These are phyloP conservation scores for Aspergillus cristatus DNA, from an alignment of 495 filamentous ascomycete species.

Conservation along the genomic window DNA sequence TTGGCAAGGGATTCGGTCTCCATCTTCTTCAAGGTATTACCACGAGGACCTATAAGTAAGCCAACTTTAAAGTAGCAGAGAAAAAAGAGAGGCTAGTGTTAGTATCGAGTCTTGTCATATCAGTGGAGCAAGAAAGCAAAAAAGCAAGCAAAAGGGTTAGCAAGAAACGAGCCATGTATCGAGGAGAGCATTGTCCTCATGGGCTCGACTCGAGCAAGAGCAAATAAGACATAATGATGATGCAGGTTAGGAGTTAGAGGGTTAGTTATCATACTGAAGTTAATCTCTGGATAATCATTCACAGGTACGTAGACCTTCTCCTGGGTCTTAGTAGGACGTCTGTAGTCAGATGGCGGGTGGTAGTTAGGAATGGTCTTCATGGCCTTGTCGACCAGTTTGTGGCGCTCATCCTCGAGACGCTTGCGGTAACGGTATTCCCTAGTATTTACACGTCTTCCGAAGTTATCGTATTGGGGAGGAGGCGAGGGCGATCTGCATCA, in stretches of 20 bases:
- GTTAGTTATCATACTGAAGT: slow-evolving; percentile 99
- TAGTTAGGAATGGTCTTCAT: slow-evolving; percentile 99
- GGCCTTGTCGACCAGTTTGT: slow-evolving; percentile 94
- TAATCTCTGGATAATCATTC: slow-evolving; percentile 99
- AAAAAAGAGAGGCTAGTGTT: slow-evolving; percentile 65
- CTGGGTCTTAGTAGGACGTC: slow-evolving; percentile 96
- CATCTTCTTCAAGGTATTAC: slow-evolving; percentile 99
- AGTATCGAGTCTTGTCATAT: slow-evolving; percentile 46
- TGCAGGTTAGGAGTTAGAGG: slow-evolving; percentile 85
- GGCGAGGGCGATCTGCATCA: slow-evolving; percentile 78
- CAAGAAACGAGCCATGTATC: slow-evolving; percentile 44
- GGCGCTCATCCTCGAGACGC: slow-evolving; percentile 92
- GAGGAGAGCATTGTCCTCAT: slow-evolving; percentile 29
- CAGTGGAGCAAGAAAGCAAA: slow-evolving; percentile 15
- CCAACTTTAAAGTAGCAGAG: slow-evolving; percentile 86
- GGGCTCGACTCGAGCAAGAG: slow-evolving; percentile 42
- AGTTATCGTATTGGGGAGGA: slow-evolving; percentile 95
- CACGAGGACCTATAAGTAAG: slow-evolving; percentile 98
- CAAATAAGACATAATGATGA: slow-evolving; percentile 39
- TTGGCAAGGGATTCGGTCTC: slow-evolving; percentile 93
- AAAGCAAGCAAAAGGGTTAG: slow-evolving; percentile 41
- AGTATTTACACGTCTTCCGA: slow-evolving; percentile 96
- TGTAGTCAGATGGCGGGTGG: slow-evolving; percentile 92
- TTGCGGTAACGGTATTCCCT: slow-evolving; percentile 96
- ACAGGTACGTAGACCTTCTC: slow-evolving; percentile 99